A percentile compares a stretch with the other conserved stretches of the same genome.
Evolutionary conservation across 2,329 filamentous ascomycete genomes (phyloP).

Genomic region (Botrytis aclada): DNA sequence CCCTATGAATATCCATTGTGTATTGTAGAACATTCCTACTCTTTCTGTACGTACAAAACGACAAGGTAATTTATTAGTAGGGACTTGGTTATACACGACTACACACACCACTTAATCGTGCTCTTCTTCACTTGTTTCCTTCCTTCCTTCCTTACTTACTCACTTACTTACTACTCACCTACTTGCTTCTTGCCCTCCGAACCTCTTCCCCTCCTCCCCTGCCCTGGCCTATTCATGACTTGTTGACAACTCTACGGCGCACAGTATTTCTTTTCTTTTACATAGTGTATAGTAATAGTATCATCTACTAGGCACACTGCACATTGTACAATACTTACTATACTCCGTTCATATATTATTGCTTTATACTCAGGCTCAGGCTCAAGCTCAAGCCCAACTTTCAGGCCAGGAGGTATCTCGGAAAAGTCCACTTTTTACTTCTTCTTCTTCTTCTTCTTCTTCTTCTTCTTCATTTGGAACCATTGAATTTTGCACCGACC

Average conservation of each 20-base stretch:
- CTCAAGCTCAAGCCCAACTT: background rate
- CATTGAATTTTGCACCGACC: background rate
- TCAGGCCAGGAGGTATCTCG: constrained; percentile 5
- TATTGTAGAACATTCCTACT: background rate
- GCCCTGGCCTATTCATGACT: background rate
- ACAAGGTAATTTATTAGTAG: background rate
- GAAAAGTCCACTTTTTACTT: background rate
- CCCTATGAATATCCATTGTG: background rate
- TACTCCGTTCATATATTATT: background rate
- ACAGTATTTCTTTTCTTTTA: background rate
- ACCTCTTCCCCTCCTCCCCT: background rate
- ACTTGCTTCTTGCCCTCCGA: background rate
- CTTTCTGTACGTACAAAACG: background rate
- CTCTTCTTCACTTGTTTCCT: background rate
- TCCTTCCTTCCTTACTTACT: too few relatives aligned
- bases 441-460: background rate
- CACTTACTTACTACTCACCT: too few relatives aligned
- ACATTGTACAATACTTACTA: background rate
- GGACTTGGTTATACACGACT: background rate
- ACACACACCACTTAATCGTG: background rate
- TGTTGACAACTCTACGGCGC: background rate
- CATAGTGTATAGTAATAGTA: background rate
- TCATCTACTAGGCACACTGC: background rate
- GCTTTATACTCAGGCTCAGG: background rate
- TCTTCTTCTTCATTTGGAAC: background rate